phyloP scores from a whole-genome alignment of 441 rosid species.

The Breynia disticha region DNA sequence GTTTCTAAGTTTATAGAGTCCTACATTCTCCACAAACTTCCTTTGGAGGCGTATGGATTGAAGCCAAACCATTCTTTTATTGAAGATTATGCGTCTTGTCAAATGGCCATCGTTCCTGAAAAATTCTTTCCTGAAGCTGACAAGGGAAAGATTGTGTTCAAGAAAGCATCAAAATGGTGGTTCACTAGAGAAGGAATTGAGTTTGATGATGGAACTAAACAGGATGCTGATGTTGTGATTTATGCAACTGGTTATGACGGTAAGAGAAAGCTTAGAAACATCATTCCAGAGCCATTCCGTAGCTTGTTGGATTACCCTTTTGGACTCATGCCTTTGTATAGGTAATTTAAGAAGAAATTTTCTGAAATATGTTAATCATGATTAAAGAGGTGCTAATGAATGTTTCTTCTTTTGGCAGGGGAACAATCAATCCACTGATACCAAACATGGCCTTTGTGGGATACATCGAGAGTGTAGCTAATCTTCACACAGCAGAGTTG shows the following conservation, averaged over 20 bases:
- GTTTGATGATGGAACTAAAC: slow-evolving; percentile 33
- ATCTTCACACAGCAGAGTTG: slow-evolving; percentile 42
- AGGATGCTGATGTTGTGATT: slow-evolving; percentile 50
- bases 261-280: slow-evolving; percentile 31
- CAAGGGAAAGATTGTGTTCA: slow-evolving; percentile 45
- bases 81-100: slow-evolving; percentile 57
- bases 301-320: slow-evolving; percentile 22
- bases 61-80: slow-evolving; percentile 48
- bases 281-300: slow-evolving; percentile 34
- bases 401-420: slow-evolving; percentile 18
- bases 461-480: slow-evolving; percentile 42
- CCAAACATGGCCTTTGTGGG: slow-evolving; percentile 59
- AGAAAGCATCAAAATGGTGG: slow-evolving; percentile 40
- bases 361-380: not conserved
- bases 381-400: not conserved
- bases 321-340: slow-evolving; percentile 47
- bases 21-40: slow-evolving; percentile 38
- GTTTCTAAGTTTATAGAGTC: slow-evolving; percentile 54
- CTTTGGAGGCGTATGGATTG: slow-evolving; percentile 36
- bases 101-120: slow-evolving; percentile 49
- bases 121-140: slow-evolving; percentile 47
- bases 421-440: slow-evolving; percentile 47
- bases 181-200: slow-evolving; percentile 40
- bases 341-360: slow-evolving; percentile 18
- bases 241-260: slow-evolving; percentile 51